Conservation (phyloP, 2,329 filamentous ascomycete species). For the Xylaria polymorpha region DNA sequence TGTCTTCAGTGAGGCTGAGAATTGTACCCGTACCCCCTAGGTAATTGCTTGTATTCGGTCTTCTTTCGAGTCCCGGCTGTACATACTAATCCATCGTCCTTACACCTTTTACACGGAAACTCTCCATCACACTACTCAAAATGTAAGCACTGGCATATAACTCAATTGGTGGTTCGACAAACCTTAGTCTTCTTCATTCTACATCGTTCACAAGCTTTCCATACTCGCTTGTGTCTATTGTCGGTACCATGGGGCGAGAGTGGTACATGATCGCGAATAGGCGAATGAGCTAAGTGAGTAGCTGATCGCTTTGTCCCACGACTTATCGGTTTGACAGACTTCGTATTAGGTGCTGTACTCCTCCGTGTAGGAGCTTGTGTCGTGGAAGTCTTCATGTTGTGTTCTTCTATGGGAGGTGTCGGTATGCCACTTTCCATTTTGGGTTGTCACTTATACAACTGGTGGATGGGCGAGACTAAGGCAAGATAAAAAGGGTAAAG, state of each 20-base stretch:
- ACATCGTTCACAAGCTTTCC: constrained; percentile 75
- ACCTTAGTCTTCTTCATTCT: constrained; percentile 78
- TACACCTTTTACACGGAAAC: constrained; percentile 74
- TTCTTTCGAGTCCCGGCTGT: constrained; percentile 73
- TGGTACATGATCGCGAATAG: constrained; percentile 54
- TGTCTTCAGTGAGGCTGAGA: neutral
- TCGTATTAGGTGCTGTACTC: constrained; percentile 54
- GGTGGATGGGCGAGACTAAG: constrained; percentile 20
- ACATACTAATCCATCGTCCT: constrained; percentile 73
- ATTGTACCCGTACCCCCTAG: constrained; percentile 63
- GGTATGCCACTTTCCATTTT: constrained; percentile 65
- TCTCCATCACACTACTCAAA: constrained; percentile 69
- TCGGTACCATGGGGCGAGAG: constrained; percentile 58
- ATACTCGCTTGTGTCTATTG: constrained; percentile 71
- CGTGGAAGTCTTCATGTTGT: constrained; percentile 43
- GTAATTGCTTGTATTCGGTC: constrained; percentile 75
- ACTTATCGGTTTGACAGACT: constrained; percentile 62
- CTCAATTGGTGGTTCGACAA: constrained; percentile 36
- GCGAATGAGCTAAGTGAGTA: constrained; percentile 53
- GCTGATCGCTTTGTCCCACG: constrained; percentile 64
- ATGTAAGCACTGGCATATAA: constrained; percentile 33
- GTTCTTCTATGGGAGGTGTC: constrained; percentile 62
- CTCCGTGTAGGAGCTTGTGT: constrained; percentile 42
- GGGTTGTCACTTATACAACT: constrained; percentile 42
- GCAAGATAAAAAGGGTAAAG: constrained; percentile 15